Evolutionary conservation across 2,329 filamentous ascomycete genomes (phyloP).

Genomic region (Scopulariopsis brevicaulis): DNA sequence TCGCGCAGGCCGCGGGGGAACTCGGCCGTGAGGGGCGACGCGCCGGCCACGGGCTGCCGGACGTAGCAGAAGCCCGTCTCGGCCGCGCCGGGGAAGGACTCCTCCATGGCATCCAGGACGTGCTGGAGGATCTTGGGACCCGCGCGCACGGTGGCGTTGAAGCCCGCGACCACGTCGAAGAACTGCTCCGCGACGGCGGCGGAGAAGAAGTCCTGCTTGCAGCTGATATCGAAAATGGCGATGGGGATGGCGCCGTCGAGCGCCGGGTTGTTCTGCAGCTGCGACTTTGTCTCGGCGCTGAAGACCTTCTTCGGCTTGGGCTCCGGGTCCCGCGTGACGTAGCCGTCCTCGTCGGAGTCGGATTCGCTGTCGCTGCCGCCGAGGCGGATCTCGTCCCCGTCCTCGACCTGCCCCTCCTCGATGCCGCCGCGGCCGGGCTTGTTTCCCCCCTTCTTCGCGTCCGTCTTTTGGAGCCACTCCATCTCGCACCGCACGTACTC

Average conservation of each 20-base stretch:
- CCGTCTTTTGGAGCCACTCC: constrained; percentile 78
- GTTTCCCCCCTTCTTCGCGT: constrained; percentile 55
- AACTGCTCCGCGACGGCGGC: constrained; percentile 59
- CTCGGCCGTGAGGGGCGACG: constrained; percentile 50
- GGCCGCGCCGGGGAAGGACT: constrained; percentile 46
- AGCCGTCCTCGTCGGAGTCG: constrained; percentile 26
- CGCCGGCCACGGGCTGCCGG: constrained; percentile 55
- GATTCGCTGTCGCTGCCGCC: constrained; percentile 26
- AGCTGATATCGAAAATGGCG: constrained; percentile 80
- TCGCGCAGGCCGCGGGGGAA: constrained; percentile 64
- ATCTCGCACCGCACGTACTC: constrained; percentile 89
- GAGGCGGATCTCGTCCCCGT: constrained; percentile 33
- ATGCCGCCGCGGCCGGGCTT: constrained; percentile 24
- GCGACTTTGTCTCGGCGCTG: constrained; percentile 29
- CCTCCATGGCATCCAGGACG: constrained; percentile 54
- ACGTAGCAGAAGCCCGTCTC: constrained; percentile 61
- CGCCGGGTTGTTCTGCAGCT: constrained; percentile 65
- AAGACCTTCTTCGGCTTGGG: constrained; percentile 28
- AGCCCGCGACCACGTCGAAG: constrained; percentile 67
- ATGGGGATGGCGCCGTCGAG: constrained; percentile 88
- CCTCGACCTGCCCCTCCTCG: constrained; percentile 34
- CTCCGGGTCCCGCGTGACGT: constrained; percentile 30
- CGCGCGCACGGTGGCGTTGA: constrained; percentile 45
- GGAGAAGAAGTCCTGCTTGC: constrained; percentile 63
- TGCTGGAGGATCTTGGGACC: constrained; percentile 59